phyloP scores from a whole-genome alignment of 176 grass and related monocot species.

The Cenchrus purpureus region DNA sequence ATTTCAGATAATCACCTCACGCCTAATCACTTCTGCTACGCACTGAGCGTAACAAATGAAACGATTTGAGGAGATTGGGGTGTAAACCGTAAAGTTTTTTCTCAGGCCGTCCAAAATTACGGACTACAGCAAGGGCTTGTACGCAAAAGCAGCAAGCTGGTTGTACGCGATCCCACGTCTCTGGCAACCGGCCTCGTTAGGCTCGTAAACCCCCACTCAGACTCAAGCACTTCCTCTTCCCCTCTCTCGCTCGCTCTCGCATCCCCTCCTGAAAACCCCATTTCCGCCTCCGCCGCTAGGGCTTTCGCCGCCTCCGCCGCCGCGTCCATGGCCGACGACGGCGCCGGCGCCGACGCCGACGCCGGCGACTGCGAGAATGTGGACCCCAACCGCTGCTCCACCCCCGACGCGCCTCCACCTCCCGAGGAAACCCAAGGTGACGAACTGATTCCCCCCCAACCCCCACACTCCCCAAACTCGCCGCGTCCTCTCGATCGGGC shows the following conservation, averaged over 20 bases:
- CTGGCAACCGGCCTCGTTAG: not conserved
- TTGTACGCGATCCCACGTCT: slow-evolving; percentile 19
- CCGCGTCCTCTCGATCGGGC: not conserved
- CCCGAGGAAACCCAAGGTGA: slow-evolving; percentile 66
- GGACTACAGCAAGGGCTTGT: not conserved
- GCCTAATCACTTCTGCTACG: too few species aligned
- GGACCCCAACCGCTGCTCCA: slow-evolving; percentile 48
- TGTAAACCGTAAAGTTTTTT: not conserved
- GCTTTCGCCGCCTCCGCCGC: slow-evolving; percentile 29
- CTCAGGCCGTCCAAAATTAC: not conserved
- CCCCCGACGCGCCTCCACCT: slow-evolving; percentile 58
- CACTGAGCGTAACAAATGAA: too few species aligned
- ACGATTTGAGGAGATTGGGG: not conserved
- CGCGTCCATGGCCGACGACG: slow-evolving; percentile 37
- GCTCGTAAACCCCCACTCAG: not conserved
- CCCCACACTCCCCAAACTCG: not conserved
- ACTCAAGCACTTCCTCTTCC: not conserved
- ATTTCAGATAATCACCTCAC: too few species aligned
- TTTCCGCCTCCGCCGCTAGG: slow-evolving; percentile 26
- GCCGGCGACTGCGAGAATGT: slow-evolving; percentile 57
- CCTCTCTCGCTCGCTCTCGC: not conserved
- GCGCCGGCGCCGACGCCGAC: slow-evolving; percentile 26
- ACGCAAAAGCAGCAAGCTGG: not conserved
- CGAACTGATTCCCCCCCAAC: not conserved
- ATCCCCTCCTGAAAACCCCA: slow-evolving; percentile 6